These are phyloP conservation scores for Pyrenopolyporus hunteri DNA, from an alignment of 495 filamentous ascomycete species.

Conservation along the genomic window DNA sequence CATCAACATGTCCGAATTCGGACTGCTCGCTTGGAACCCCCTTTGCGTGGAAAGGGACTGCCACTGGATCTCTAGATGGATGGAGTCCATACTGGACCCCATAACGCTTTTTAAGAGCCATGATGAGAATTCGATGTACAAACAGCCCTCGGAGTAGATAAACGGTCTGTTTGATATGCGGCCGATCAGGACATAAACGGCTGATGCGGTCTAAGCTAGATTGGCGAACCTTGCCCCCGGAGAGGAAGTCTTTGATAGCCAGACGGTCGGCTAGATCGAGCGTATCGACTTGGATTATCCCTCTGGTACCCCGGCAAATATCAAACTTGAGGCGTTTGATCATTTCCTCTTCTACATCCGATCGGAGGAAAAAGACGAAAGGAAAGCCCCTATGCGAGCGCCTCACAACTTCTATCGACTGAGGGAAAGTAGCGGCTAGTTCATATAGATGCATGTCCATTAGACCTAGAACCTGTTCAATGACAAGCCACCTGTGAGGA, in stretches of 20 bases:
- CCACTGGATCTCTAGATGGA: constrained; percentile 46
- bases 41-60: constrained; percentile 56
- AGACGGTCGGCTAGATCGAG: constrained; percentile 41
- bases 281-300: constrained; percentile 35
- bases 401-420: constrained; percentile 52
- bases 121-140: constrained; percentile 47
- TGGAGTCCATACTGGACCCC: constrained; percentile 52
- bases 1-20: constrained; percentile 60
- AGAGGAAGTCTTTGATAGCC: constrained; percentile 47
- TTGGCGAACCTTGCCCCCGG: constrained; percentile 23
- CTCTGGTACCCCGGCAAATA: constrained; percentile 43
- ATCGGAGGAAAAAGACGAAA: constrained; percentile 52
- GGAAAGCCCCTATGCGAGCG: constrained; percentile 47
- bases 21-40: constrained; percentile 56
- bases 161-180: constrained; percentile 35
- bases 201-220: constrained; percentile 29
- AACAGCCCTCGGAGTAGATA: constrained; percentile 44
- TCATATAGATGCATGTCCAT: constrained; percentile 45
- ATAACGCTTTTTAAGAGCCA: constrained; percentile 49
- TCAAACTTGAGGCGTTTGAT: constrained; percentile 44
- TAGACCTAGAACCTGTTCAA: constrained; percentile 45
- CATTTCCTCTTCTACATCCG: constrained; percentile 53
- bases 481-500: constrained; percentile 54
- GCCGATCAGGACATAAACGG: constrained; percentile 36
- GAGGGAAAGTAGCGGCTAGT: constrained; percentile 46